Percentiles rank a stretch among this genome's conserved stretches.
Conservation (phyloP, 2,329 filamentous ascomycete genomes). For the Metarhizium sp. region DNA sequence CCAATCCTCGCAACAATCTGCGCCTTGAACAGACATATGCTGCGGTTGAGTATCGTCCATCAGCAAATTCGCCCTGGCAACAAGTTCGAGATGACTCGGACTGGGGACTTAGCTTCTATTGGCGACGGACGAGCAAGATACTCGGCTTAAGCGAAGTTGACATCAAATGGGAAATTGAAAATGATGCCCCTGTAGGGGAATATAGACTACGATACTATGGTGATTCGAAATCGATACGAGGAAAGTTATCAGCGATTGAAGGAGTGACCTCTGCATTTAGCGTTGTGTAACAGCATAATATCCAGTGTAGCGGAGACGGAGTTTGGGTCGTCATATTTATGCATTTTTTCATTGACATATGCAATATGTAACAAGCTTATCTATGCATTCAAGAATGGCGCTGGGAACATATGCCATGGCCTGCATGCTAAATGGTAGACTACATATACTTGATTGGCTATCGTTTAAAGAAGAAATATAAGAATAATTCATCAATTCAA, state of each 20-base stretch:
- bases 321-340: not conserved
- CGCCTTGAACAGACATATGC: conserved; percentile 69
- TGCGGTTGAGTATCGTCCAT: conserved; percentile 49
- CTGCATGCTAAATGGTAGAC: not conserved
- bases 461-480: not conserved
- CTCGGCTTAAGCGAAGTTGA: conserved; percentile 67
- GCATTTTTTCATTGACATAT: not conserved
- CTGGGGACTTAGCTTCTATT: conserved; percentile 73
- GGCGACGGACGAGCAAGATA: conserved; percentile 62
- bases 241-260: conserved; percentile 59
- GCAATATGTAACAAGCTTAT: not conserved
- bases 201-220: conserved; percentile 78
- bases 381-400: not conserved
- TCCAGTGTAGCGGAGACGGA: not conserved
- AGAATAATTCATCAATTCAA: not conserved
- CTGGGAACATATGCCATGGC: not conserved
- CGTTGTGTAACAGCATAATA: conserved; percentile 8
- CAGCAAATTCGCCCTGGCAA: conserved; percentile 41
- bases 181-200: conserved; percentile 45
- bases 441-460: not conserved
- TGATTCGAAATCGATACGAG: conserved; percentile 55
- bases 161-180: conserved; percentile 70
- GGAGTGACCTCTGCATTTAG: conserved; percentile 49
- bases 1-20: conserved; percentile 82
- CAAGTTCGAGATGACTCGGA: conserved; percentile 66